Base-by-base conservation (phyloP, 805 yeast genomes). In the Starmerella kuoi region DNA sequence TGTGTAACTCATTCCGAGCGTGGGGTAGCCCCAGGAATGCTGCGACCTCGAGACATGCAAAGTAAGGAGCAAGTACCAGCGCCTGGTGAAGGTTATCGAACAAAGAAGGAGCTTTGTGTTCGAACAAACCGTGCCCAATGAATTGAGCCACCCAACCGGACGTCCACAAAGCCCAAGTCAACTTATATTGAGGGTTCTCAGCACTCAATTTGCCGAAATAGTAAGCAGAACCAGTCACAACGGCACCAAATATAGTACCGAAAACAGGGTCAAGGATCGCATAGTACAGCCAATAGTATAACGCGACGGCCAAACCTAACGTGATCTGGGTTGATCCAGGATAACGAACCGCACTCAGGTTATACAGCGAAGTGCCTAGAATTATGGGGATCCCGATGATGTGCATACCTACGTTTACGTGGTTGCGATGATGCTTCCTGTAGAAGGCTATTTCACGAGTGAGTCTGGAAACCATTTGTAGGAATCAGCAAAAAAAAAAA, bases 51-150 rank as follows among this genome's bases (percentile, higher is more conserved):
- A 77, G 83, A 12, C 77, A 64, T 3, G 86, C 94, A 58, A 88
- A 87, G 55, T 74, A 85, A 1, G 97, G 97, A 1, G 97, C 97
- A 48, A 87, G 65, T 0, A 88, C 85, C 17, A 88, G 59, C 4
- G 96, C 91, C 56, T 86, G 96, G 4, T 78, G 63, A 35, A 85
- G 64, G 56, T 79, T 87, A 54, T 87, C 95, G 31, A 84, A 59
- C 40, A 88, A 61, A 0, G 97, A 95, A 0, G 98, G 98, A 0
- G 86, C 81, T 32, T 84, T 68, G 46, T 68, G 69, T 57, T 88
- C 98, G 55, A 76, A 82, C 9, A 72, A 67, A 1, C 81, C 88
- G 57, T 91, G 97, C 3, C 96, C 95, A 38, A 79, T 67, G 59
- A 88, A 86, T 55, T 91, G 97, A 5, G 74, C 76, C 14, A 76